A percentile compares a stretch with the other conserved stretches of the same genome.
Conservation (phyloP, 2,329 filamentous ascomycete species). For the Dothiorella sarmentorum region DNA sequence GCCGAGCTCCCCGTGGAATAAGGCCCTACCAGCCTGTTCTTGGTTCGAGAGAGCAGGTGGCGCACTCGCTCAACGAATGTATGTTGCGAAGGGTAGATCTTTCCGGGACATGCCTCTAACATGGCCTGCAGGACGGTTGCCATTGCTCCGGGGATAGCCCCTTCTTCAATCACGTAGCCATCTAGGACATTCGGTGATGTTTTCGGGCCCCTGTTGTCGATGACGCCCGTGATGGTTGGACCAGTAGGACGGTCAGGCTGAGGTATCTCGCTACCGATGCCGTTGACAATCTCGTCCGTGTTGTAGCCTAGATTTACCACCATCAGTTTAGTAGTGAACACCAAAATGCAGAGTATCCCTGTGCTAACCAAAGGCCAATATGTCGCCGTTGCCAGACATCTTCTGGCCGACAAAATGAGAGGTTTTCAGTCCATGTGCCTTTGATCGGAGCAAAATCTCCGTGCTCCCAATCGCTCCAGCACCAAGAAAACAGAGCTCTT, state of each 20-base stretch:
- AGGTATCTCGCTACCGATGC: slow-evolving; percentile 50
- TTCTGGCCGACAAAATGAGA: slow-evolving; percentile 49
- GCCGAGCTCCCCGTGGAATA: slow-evolving; percentile 56
- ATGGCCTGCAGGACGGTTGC: slow-evolving; percentile 55
- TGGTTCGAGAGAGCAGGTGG: slow-evolving; percentile 48
- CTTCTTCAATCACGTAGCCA: slow-evolving; percentile 64
- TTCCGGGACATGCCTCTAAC: slow-evolving; percentile 53
- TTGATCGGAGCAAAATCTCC: slow-evolving; percentile 46
- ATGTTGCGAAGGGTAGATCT: slow-evolving; percentile 39
- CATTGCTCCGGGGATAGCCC: slow-evolving; percentile 57
- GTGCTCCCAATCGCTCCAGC: slow-evolving; percentile 64
- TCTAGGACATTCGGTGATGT: slow-evolving; percentile 49
- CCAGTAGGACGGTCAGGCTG: slow-evolving; percentile 55
- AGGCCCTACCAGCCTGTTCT: slow-evolving; percentile 57
- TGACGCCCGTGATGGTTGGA: slow-evolving; percentile 62
- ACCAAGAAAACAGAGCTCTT: slow-evolving; percentile 63
- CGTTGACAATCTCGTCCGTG: slow-evolving; percentile 55
- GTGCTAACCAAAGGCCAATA: slow-evolving; percentile 59
- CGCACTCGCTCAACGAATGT: slow-evolving; percentile 43
- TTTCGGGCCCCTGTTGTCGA: slow-evolving; percentile 54
- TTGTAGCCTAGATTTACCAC: slow-evolving; percentile 49
- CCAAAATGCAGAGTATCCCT: no score
- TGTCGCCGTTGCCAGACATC: slow-evolving; percentile 64
- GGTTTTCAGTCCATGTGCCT: slow-evolving; percentile 52
- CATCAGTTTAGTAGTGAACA: neutral